Evolutionary conservation across 1,284 basidiomycete genomes (phyloP).

Genomic region (Leccinum fallax): DNA sequence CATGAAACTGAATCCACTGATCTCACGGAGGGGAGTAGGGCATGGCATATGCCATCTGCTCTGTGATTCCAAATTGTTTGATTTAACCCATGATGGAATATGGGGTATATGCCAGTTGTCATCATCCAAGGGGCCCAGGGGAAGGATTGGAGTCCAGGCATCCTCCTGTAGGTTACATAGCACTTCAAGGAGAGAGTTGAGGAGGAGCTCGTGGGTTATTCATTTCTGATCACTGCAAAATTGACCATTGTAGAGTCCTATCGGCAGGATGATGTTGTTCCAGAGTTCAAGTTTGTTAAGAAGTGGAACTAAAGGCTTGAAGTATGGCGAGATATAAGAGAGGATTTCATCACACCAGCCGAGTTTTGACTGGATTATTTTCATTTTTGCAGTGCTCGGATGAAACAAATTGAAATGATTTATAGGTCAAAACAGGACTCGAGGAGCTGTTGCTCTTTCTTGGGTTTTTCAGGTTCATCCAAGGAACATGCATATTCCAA

Average conservation of each 20-base stretch:
- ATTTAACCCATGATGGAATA: too few relatives aligned
- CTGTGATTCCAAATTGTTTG: neutral
- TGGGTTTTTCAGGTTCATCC: neutral
- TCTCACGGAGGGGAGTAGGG: neutral
- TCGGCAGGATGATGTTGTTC: neutral
- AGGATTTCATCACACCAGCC: neutral
- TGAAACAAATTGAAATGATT: neutral
- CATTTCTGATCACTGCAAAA: too few relatives aligned
- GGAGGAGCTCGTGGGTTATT: too few relatives aligned
- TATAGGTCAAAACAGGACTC: neutral
- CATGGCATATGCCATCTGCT: neutral
- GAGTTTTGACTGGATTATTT: neutral
- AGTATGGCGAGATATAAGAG: neutral
- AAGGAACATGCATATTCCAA: neutral
- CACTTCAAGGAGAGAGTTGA: too few relatives aligned
- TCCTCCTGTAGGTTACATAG: too few relatives aligned
- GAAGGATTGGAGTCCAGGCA: too few relatives aligned
- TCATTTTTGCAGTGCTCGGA: neutral
- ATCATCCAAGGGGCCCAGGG: too few relatives aligned
- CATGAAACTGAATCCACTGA: neutral
- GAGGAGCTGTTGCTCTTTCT: neutral
- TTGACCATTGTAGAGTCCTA: too few relatives aligned
- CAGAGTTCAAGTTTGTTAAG: neutral
- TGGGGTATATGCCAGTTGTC: too few relatives aligned
- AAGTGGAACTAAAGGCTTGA: neutral